These are phyloP conservation scores for Wickerhamomyces hampshirensis DNA, from an alignment of 805 yeast species.

Conservation along the genomic window DNA sequence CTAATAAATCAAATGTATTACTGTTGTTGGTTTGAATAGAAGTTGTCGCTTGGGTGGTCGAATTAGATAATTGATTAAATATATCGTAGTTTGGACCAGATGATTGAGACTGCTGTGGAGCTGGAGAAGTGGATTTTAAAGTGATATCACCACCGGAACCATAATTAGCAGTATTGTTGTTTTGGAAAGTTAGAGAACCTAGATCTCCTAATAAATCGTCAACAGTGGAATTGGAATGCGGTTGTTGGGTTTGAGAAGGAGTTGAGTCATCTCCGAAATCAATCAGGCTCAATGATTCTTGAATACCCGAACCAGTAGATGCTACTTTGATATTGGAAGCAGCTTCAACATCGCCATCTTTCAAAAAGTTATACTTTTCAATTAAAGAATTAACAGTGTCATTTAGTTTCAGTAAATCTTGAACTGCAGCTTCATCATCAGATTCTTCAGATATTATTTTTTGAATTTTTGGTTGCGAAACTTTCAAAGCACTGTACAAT, in stretches of 20 bases:
- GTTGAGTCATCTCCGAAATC: slow-evolving; percentile 59
- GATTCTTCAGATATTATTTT: slow-evolving; percentile 79
- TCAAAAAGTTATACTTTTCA: slow-evolving; percentile 60
- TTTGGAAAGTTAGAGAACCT: slow-evolving; percentile 47
- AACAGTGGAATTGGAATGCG: slow-evolving; percentile 34
- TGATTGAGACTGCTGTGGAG: slow-evolving; percentile 18
- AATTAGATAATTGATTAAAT: slow-evolving; percentile 17
- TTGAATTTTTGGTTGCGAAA: slow-evolving; percentile 82
- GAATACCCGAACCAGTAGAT: slow-evolving; percentile 26
- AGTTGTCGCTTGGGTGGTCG: slow-evolving; percentile 17
- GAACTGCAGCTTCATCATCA: slow-evolving; percentile 61
- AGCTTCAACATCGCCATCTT: slow-evolving; percentile 54
- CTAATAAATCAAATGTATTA: slow-evolving; percentile 19
- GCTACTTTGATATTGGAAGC: slow-evolving; percentile 47
- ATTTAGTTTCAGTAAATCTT: slow-evolving; percentile 61
- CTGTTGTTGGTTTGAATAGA: slow-evolving; percentile 11
- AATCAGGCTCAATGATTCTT: slow-evolving; percentile 49
- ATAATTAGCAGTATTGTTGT: slow-evolving; percentile 18
- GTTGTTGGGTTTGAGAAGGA: slow-evolving; percentile 27
- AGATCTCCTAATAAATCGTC: slow-evolving; percentile 74
- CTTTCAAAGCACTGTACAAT: slow-evolving; percentile 70
- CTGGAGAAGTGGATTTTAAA: slow-evolving; percentile 30
- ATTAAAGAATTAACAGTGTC: slow-evolving; percentile 70
- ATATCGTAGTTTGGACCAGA: slow-evolving; percentile 24
- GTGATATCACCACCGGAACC: slow-evolving; percentile 54